Evolutionary conservation across 306 rosid species (phyloP), one percentile per base, ranked within the genome.

Genomic region (Pyrus betulifolia): DNA sequence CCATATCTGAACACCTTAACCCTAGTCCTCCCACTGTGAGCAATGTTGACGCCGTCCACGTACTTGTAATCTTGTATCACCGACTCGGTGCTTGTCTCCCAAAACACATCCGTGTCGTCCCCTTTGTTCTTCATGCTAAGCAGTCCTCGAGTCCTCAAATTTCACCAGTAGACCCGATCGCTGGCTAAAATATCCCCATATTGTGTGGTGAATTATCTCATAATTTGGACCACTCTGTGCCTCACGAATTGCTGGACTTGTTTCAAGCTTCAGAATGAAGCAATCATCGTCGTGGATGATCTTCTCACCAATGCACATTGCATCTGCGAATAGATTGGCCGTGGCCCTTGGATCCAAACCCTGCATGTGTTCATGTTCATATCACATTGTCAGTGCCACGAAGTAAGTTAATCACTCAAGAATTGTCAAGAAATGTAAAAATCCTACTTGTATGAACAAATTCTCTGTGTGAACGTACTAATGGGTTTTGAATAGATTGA

Each of bases 171-270:
- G 92, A 18, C 98, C 98, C 3, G 97, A 95, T 18, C 97, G 82
- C 22, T 92, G 98, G 88, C 98, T 95, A 82, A 95, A 95, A 65
- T 95, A 95, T 2, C 97, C 97, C 97, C 98, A 93, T 44, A 89
- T 80, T 0, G 96, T 93, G 84, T 93, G 98, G 81, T 93, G 98
- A 54, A 91, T 93, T 27, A 91, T 87, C 80, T 93, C 97, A 45
- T 76, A 88, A 74, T 89, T 82, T 42, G 85, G 69, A 1, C 96
- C 90, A 11, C 96, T 86, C 52, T 88, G 96, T 2, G 93, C 89
- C 72, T 91, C 96, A 0, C 95, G 86, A 57, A 87, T 82, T 4
- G 93, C 91, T 0, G 98, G 89, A 68, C 91, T 86, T 2, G 98
- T 91, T 74, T 93, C 98, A 0, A 91, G 61, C 84, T 93, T 91